Evolutionary conservation across 495 filamentous ascomycete species (phyloP), one percentile per base, ranked within the genome.

Genomic region (Delitschia confertaspora): DNA sequence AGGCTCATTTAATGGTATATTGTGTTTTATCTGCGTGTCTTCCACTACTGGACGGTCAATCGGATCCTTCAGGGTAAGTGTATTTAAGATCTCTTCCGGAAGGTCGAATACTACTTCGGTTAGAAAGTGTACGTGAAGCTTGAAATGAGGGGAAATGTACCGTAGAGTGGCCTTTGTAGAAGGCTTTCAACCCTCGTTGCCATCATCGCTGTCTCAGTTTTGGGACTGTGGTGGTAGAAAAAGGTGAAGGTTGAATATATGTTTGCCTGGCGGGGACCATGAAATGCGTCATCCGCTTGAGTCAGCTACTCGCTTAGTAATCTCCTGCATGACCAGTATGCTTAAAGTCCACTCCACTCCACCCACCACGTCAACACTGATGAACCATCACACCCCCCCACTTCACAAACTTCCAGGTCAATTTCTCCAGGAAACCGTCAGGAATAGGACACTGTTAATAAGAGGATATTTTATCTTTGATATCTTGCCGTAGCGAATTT

Each of bases 51-150:
- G 36, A 34, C 29, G 40, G 2, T 38, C 42, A 13, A 38, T 13
- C 33, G 60, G 52, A 18, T 45, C 44, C 29, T 57, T 65, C 33
- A 60, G 51, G 6, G 44, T 57, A 27, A 98, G 65, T 6, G 81
- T 84, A 30, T 66, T 60, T 35, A 95, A 74, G 47, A 95, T 71
- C 58, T 86, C 79, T 42, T 69, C 61, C 7, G 89, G 88, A 17
- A 98, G 75, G 59, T 94, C 82, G 62, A 89, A 98, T 32, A 94
- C 83, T 88, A 53, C 34, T 8, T 20, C 49, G 44, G 37, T 49
- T 45, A 48, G 21, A 11, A 20, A 32, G n/a, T n/a, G n/a, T n/a
- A n/a, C n/a, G n/a, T n/a, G n/a, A n/a, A n/a, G n/a, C n/a, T n/a
- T n/a, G n/a, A n/a, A 26, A 30, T 22, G 16, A 18, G 17, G 4